These are phyloP conservation scores for Penium margaritaceum DNA, from an alignment of 139 green algal genomes.

Conservation along the genomic window DNA sequence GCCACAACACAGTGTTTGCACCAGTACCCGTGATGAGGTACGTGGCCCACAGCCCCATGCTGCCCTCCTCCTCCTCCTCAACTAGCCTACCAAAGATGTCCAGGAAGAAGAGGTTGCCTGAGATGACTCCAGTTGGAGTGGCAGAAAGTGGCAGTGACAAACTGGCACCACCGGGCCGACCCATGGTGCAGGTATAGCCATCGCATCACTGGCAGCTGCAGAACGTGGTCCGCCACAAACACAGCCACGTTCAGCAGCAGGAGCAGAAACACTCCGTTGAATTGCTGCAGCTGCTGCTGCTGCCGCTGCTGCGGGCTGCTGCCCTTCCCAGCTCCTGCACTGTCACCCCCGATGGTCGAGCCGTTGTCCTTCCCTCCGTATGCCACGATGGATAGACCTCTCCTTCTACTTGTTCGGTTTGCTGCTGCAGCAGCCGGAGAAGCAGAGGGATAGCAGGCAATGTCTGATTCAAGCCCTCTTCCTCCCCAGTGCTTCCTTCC, in stretches of 20 bases:
- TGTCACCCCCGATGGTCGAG: too few species aligned
- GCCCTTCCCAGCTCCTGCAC: too few species aligned
- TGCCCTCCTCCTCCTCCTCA: slow-evolving; percentile 53
- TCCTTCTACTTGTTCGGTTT: too few species aligned
- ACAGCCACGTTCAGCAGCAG: slow-evolving; percentile 53
- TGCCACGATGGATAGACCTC: too few species aligned
- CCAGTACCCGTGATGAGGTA: slow-evolving; percentile 48
- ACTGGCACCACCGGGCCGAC: slow-evolving; percentile 56
- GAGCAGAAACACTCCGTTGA: slow-evolving; percentile 44
- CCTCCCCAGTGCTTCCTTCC: too few species aligned
- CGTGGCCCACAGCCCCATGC: slow-evolving; percentile 42
- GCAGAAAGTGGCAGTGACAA: slow-evolving; percentile 58
- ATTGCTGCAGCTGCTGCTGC: too few species aligned
- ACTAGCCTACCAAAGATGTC: slow-evolving; percentile 53
- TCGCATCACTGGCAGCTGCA: slow-evolving; percentile 49
- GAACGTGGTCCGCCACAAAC: slow-evolving; percentile 55
- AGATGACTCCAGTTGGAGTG: slow-evolving; percentile 50
- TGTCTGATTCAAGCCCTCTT: too few species aligned
- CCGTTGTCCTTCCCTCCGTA: too few species aligned
- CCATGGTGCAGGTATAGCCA: slow-evolving; percentile 61
- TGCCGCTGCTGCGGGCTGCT: too few species aligned
- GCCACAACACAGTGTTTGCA: slow-evolving; percentile 40
- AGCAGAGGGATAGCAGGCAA: too few species aligned
- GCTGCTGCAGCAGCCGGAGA: too few species aligned
- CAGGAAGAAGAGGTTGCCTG: slow-evolving; percentile 51